These are phyloP conservation scores for Nemania sp. DNA, from an alignment of 2,329 filamentous ascomycete genomes.

Conservation along the genomic window DNA sequence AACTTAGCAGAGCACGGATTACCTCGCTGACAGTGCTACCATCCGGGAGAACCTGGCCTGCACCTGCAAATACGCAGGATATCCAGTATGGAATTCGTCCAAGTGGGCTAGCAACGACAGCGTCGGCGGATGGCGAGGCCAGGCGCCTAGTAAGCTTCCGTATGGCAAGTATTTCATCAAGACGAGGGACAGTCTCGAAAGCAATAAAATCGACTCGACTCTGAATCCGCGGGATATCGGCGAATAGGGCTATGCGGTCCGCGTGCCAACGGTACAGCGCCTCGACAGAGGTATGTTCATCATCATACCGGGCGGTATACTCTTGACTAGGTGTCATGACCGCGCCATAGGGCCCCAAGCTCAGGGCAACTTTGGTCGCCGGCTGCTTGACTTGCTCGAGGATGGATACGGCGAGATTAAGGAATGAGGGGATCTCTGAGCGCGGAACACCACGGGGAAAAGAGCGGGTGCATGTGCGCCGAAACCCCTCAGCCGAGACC, in stretches of 20 bases:
- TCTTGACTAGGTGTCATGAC: conserved; percentile 69
- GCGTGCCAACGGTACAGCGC: conserved; percentile 61
- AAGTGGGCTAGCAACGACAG: conserved; percentile 27
- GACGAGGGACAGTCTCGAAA: conserved; percentile 68
- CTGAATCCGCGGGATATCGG: conserved; percentile 43
- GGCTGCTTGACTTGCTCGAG: conserved; percentile 42
- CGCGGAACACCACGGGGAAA: conserved; percentile 50
- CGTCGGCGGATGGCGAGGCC: conserved; percentile 35
- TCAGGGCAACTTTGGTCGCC: conserved; percentile 56
- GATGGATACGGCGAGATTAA: conserved; percentile 52
- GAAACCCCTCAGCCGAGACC: conserved; percentile 61
- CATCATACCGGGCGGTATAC: conserved; percentile 66
- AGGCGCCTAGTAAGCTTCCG: conserved; percentile 47
- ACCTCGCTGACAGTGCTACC: conserved; percentile 53
- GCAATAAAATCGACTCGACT: conserved; percentile 59
- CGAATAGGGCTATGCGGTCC: conserved; percentile 58
- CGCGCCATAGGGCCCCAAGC: conserved; percentile 69
- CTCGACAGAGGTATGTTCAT: conserved; percentile 48
- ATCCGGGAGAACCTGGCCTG: conserved; percentile 59
- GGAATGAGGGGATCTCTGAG: conserved; percentile 46
- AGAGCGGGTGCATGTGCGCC: conserved; percentile 49
- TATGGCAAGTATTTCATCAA: conserved; percentile 65
- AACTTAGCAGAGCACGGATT: conserved; percentile 39
- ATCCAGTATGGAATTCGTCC: conserved; percentile 59
- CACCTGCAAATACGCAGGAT: conserved; percentile 63